A percentile compares a stretch with the other conserved stretches of the same genome.
phyloP scores from a whole-genome alignment of 805 yeast genomes.

The Wickerhamiella parazyma region DNA sequence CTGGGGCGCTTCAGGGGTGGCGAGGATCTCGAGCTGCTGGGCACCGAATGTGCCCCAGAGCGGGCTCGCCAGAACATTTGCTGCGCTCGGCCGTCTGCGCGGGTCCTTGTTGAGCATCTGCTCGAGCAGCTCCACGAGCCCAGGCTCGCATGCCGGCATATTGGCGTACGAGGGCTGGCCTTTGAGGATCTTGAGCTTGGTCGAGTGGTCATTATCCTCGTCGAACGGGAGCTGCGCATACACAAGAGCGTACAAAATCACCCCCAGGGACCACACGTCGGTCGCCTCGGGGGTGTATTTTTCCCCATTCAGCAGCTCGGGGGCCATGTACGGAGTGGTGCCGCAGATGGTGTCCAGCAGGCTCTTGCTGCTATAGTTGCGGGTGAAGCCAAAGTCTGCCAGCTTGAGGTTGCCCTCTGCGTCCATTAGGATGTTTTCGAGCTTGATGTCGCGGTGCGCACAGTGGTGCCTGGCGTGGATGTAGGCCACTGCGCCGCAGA shows the following conservation, averaged over 20 bases:
- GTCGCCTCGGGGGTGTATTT: conserved; percentile 64
- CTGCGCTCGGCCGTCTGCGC: conserved; percentile 41
- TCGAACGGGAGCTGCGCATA: conserved; percentile 87
- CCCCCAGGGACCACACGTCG: conserved; percentile 88
- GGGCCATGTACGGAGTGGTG: conserved; percentile 93
- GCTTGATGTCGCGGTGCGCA: conserved; percentile 65
- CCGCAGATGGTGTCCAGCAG: conserved; percentile 80
- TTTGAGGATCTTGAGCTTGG: conserved; percentile 45
- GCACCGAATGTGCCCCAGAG: conserved; percentile 34
- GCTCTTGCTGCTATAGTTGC: conserved; percentile 49
- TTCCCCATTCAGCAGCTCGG: conserved; percentile 59
- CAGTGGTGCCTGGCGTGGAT: conserved; percentile 59
- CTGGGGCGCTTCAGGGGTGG: conserved; percentile 31
- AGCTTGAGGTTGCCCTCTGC: conserved; percentile 69
- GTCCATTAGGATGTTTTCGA: conserved; percentile 69
- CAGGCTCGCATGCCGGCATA: conserved; percentile 15
- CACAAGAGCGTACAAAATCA: conserved; percentile 70
- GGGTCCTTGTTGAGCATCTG: conserved; percentile 56
- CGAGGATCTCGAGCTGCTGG: conserved; percentile 29
- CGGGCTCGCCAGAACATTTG: conserved; percentile 39
- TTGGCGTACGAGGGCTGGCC: conserved; percentile 46
- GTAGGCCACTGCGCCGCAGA: conserved; percentile 50
- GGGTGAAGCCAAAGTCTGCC: conserved; percentile 88
- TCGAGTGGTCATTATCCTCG: conserved; percentile 55
- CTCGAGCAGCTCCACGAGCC: conserved; percentile 36